Evolutionary conservation across 2,329 filamentous ascomycete species (phyloP).

Genomic region (Fusarium falciforme): DNA sequence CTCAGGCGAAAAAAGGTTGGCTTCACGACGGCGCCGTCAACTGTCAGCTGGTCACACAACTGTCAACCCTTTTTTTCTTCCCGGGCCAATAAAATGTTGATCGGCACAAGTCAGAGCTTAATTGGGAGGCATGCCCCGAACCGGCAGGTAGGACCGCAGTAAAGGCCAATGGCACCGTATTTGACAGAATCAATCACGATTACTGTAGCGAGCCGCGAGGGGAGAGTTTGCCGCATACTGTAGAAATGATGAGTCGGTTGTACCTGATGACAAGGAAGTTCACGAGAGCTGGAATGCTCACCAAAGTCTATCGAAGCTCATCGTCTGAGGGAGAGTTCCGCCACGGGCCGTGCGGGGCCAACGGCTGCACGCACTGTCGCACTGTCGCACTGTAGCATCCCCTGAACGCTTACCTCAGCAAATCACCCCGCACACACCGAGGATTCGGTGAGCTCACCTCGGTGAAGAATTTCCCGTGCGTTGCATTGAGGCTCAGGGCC

Average conservation of each 20-base stretch:
- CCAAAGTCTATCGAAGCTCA: slow-evolving; percentile 26
- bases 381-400: neutral
- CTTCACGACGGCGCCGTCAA: slow-evolving; percentile 13
- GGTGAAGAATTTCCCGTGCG: slow-evolving; percentile 43
- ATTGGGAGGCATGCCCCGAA: neutral
- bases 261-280: neutral
- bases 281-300: slow-evolving; percentile 31
- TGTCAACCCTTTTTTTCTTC: neutral
- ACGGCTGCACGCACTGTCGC: neutral
- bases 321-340: slow-evolving; percentile 8
- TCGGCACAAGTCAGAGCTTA: neutral
- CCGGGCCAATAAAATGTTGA: slow-evolving; percentile 1
- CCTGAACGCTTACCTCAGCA: slow-evolving; percentile 30
- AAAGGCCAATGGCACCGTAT: neutral
- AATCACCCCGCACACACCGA: slow-evolving; percentile 15
- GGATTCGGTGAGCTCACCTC: slow-evolving; percentile 37
- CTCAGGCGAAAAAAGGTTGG: slow-evolving; percentile 21
- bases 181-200: neutral
- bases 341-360: neutral
- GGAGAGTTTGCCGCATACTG: neutral
- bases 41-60: slow-evolving; percentile 17
- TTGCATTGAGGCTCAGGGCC: slow-evolving; percentile 3
- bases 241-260: slow-evolving; percentile 1
- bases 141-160: neutral
- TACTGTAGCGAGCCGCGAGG: neutral